A percentile compares a stretch with the other conserved stretches of the same genome.
Conservation (phyloP, 306 rosid species). For the Quercus dentata region DNA sequence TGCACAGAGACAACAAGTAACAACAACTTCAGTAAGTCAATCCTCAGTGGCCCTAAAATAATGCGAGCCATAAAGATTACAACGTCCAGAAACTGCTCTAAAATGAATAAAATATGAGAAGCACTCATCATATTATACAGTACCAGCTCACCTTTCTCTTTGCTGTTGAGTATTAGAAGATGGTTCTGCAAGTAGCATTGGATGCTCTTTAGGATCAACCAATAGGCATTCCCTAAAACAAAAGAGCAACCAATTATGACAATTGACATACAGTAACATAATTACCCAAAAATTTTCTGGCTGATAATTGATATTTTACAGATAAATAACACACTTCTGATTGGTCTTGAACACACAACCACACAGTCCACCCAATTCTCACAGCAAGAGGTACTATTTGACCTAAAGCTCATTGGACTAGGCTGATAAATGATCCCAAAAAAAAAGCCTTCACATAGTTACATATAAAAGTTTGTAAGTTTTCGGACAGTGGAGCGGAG, state of each 20-base stretch:
- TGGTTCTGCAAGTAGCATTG: slow-evolving; percentile 98
- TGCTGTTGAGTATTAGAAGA: slow-evolving; percentile 83
- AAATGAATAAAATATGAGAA: not conserved
- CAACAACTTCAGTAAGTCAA: not conserved
- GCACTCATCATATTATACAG: slow-evolving; percentile 4
- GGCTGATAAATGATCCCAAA: not conserved
- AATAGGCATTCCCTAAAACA: slow-evolving; percentile 76
- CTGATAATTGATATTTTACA: not conserved
- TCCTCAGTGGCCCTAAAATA: not conserved
- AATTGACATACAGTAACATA: slow-evolving; percentile 1
- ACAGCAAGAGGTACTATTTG: not conserved
- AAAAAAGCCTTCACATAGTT: not conserved
- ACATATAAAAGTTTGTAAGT: not conserved
- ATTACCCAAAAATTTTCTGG: not conserved
- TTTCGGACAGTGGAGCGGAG: not conserved
- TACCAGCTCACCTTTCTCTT: slow-evolving; percentile 70
- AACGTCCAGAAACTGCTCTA: not conserved
- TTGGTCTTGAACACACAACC: not conserved
- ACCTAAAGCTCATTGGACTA: not conserved
- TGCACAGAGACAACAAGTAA: not conserved
- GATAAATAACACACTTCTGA: not conserved
- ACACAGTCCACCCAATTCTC: not conserved
- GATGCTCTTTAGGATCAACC: slow-evolving; percentile 95
- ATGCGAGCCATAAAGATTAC: not conserved
- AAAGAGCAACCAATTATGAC: slow-evolving; percentile 2